Evolutionary conservation across 139 green algal species (phyloP).

Genomic region (Coelastrella sp.): DNA sequence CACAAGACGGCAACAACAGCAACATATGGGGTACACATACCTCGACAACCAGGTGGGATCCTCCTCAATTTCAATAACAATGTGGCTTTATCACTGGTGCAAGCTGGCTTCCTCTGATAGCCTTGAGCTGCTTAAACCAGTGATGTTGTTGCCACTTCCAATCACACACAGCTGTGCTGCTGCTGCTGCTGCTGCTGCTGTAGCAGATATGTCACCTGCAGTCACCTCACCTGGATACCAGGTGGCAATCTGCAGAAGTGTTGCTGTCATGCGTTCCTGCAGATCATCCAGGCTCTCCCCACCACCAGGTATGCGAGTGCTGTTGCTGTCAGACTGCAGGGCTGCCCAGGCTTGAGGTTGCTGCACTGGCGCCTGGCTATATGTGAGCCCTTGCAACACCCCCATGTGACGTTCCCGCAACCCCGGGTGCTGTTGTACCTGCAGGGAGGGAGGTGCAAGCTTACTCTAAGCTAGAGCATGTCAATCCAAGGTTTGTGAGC

Average conservation of each 20-base stretch:
- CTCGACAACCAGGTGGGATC: not conserved
- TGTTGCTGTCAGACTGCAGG: slow-evolving; percentile 29
- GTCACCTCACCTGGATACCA: slow-evolving; percentile 1
- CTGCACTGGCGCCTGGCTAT: not conserved
- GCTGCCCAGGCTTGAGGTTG: slow-evolving; percentile 31
- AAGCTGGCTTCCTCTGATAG: too few species aligned
- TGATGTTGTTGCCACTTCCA: too few species aligned
- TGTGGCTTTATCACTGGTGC: too few species aligned
- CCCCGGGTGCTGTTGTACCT: slow-evolving; percentile 31
- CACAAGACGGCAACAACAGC: not conserved
- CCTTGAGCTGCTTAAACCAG: too few species aligned
- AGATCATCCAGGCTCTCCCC: slow-evolving; percentile 41
- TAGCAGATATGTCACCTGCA: too few species aligned
- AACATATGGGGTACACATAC: not conserved
- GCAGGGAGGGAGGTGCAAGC: not conserved
- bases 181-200: too few species aligned
- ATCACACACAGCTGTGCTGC: too few species aligned
- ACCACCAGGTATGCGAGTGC: slow-evolving; percentile 14
- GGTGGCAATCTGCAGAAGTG: slow-evolving; percentile 22
- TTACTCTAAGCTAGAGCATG: too few species aligned
- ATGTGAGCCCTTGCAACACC: slow-evolving; percentile 39
- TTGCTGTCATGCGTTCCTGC: not conserved
- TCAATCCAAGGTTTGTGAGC: too few species aligned
- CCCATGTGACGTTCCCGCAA: slow-evolving; percentile 39
- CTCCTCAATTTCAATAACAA: too few species aligned